Evolutionary conservation across 2,329 filamentous ascomycete species (phyloP), one percentile per base, ranked within the genome.

Genomic region (Colletotrichum lupini): DNA sequence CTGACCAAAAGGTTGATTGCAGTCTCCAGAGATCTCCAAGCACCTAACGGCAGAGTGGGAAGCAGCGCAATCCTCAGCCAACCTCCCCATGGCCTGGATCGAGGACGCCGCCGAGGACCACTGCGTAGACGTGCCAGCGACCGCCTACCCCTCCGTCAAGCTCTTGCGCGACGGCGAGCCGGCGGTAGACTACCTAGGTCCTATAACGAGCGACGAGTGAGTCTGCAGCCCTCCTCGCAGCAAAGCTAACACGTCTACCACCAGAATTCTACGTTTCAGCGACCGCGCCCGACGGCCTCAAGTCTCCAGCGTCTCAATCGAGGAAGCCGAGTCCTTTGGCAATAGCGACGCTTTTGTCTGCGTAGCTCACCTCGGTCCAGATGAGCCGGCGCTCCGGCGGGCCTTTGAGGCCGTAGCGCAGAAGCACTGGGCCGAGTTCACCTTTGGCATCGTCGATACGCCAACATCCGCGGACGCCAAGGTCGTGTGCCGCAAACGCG

Each of bases 381-480:
- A 72, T 4, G 77, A 81, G 59, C 68, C 75, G 3, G 61, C 46
- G 6, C 69, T 76, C 7, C 72, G 75, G 2, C 46, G 73, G 14
- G 66, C 67, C 1, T 80, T 82, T 49, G 68, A 75, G 7, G 71
- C 76, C 8, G 74, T 80, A 0, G 82, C 81, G 1, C 57, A 60
- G 9, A 74, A 72, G 28, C 80, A 81, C 69, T 74, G 75, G 6
- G 76, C 78, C 14, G 81, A 83, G 71, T 84, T 84, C 68, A 79
- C 78, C 2, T 83, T 84, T 60, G 81, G 79, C 14, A 14, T 79
- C 14, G 74, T 76, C 5, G 70, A 72, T 0, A 76, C 78, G 32
- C n/a, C 67, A 2, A 70, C 69, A 2, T 59, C 76, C 6, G 59
- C 72, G 1, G 53, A 75, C 9, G 68, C 74, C 5, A 75, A 78